Evolutionary conservation across 2,329 filamentous ascomycete species (phyloP).

Genomic region (Clonostachys sp.): DNA sequence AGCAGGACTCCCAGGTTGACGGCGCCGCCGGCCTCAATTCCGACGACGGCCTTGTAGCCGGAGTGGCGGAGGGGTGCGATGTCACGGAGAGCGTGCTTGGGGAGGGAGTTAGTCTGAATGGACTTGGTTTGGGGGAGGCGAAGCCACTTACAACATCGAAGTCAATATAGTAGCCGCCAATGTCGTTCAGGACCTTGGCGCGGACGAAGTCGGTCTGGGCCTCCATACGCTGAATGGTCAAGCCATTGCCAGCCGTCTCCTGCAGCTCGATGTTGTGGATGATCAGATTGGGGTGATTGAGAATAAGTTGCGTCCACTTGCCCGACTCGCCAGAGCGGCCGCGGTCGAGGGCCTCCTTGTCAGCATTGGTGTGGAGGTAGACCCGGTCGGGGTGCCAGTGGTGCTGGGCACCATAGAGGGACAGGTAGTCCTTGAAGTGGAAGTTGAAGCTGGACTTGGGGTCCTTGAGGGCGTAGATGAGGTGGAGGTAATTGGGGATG

Average conservation of each 20-base stretch:
- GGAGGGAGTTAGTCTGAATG: too few relatives aligned
- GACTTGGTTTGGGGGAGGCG: too few relatives aligned
- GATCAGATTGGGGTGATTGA: too few relatives aligned
- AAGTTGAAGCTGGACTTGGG: neutral
- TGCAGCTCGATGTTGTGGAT: slow-evolving; percentile 25
- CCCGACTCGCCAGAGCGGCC: neutral
- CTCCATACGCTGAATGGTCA: slow-evolving; percentile 5
- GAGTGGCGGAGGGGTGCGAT: slow-evolving; percentile 5
- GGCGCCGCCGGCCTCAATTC: slow-evolving; percentile 7
- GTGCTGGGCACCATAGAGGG: neutral
- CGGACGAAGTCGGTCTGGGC: slow-evolving; percentile 13
- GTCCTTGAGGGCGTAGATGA: neutral
- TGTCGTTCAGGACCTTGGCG: slow-evolving; percentile 9
- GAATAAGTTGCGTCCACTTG: neutral
- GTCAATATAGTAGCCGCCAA: slow-evolving; percentile 13
- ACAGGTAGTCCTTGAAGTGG: neutral
- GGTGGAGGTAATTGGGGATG: neutral
- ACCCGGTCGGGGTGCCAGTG: neutral
- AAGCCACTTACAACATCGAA: slow-evolving; percentile 7
- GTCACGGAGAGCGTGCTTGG: slow-evolving; percentile 5
- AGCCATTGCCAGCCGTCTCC: slow-evolving; percentile 6
- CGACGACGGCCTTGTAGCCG: slow-evolving; percentile 9
- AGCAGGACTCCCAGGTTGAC: slow-evolving; percentile 15
- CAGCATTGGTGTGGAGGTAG: neutral
- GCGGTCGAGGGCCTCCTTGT: neutral